Percentiles rank a stretch among this genome's conserved stretches.
Conservation (phyloP, 164 flowering plant species). For the Nelumbo lutea region DNA sequence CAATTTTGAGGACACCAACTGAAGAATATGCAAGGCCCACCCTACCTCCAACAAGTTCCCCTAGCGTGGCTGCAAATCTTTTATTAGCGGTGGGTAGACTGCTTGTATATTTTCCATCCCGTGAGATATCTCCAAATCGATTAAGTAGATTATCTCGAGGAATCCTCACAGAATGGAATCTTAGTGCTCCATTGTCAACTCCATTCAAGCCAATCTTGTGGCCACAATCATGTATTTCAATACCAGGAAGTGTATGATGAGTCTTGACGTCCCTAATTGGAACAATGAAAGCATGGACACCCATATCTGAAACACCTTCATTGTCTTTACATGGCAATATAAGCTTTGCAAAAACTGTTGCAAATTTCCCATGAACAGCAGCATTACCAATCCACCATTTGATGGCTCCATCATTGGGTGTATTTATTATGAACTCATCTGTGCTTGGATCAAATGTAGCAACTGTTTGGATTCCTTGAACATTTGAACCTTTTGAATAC, state of each 20-base stretch:
- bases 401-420: slow-evolving; percentile 94
- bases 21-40: slow-evolving; percentile 91
- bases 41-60: slow-evolving; percentile 95
- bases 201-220: slow-evolving; percentile 95
- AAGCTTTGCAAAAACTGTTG: slow-evolving; percentile 86
- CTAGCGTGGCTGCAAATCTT: slow-evolving; percentile 90
- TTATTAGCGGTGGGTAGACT: slow-evolving; percentile 77
- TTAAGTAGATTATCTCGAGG: slow-evolving; percentile 93
- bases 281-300: slow-evolving; percentile 96
- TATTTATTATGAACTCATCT: slow-evolving; percentile 83
- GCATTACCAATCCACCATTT: slow-evolving; percentile 99
- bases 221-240: slow-evolving; percentile 95
- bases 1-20: slow-evolving; percentile 71
- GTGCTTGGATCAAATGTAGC: slow-evolving; percentile 77
- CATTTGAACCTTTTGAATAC: slow-evolving; percentile 78
- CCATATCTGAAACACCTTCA: slow-evolving; percentile 75
- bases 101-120: slow-evolving; percentile 89
- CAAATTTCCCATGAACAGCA: slow-evolving; percentile 95
- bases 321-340: slow-evolving; percentile 64
- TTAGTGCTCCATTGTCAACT: slow-evolving; percentile 93
- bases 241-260: slow-evolving; percentile 69
- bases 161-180: slow-evolving; percentile 78
- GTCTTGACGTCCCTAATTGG: slow-evolving; percentile 88
- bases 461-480: slow-evolving; percentile 84
- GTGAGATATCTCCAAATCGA: slow-evolving; percentile 91